Base-by-base conservation (phyloP, 148 eudicot genomes). In the Rhododendron ovatum region DNA sequence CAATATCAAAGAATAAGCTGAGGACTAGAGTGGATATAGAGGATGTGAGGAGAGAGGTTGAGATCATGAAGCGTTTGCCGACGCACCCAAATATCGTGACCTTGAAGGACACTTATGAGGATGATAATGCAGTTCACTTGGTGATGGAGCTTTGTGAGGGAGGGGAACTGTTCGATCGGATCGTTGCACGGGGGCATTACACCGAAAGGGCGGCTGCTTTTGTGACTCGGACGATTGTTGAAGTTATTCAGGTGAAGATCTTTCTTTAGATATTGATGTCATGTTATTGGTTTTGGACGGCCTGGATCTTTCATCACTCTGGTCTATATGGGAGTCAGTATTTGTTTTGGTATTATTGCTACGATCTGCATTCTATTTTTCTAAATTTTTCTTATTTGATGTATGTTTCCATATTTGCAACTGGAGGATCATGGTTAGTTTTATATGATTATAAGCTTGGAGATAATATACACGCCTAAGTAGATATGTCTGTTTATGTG, bases 91-190 rank as follows among this genome's bases (percentile, higher is more conserved):
- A 92, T 86, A 87, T 92, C 73, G 93, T 92, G 71, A 90, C 88
- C 59, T 81, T 92, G 77, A 92, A 85, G 80, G 88, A 86, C 75
- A 92, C 92, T 87, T 92, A 78, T 73, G 94, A 92, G 94, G 94
- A 92, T 86, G 89, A 91, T 30, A 86, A 57, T 80, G 94, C 90
- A 7, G 92, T 92, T 39, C 91, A 92, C 82, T 91, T 92, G 47
- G 94, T 89, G 39, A 92, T 92, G 94, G 94, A 92, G 65, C 85
- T 92, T 61, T 92, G 94, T 57, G 94, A 92, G 85, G 94, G 94
- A 4, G 94, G 94, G 17, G 94, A 92, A 86, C 82, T 92, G 61
- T 92, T 92, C 15, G 94, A 92, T 71, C 87, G 91, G 86, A 92
- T 92, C 37, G 94, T 92, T 30, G 94, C 94, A 1, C 88, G 94